Evolutionary conservation across 345 rosid species (phyloP), one percentile per base, ranked within the genome.

Genomic region (Iberis pinnata): DNA sequence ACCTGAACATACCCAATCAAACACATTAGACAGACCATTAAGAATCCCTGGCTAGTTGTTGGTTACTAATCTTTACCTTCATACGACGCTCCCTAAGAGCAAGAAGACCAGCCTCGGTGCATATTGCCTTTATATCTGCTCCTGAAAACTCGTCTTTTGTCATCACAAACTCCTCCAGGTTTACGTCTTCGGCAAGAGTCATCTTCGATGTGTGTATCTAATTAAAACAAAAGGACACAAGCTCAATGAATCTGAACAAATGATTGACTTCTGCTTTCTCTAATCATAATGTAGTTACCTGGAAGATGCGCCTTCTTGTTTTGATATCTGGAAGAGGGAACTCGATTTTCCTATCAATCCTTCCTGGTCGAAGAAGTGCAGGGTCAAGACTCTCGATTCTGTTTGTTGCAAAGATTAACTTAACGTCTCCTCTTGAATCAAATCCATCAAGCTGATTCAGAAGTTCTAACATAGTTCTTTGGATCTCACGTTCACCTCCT

Each of bases 281-380:
- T 43, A 12, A 46, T 52, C 7, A 41, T 5, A 20, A 27, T 43
- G 13, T 7, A 39, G 0, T 60, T 71, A 86, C 99, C 95, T 79
- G 94, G 80, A 93, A 93, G 44, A 93, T 88, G 4, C 94, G 97
- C 52, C 99, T 72, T 80, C 95, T 83, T 11, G 99, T 93, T 72
- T 93, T 88, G 70, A 93, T 83, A 61, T 93, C 99, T n/a, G 97
- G 97, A 43, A 93, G 90, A 12, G 99, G 99, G 66, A 93, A 88
- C 63, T 86, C 99, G 35, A 93, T 88, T 65, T 93, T 93, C 64
- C 97, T 75, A 64, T 93, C 99, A 54, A 93, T 83, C 18, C 97
- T 73, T 53, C 97, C 95, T 52, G 97, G 99, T 9, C 99, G 83
- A 49, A 93, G 94, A 67, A 93, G 73, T 66, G 97, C 95, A 3